Conservation (phyloP, 2,329 filamentous ascomycete species). For the Ceratocystis lukuohia region DNA sequence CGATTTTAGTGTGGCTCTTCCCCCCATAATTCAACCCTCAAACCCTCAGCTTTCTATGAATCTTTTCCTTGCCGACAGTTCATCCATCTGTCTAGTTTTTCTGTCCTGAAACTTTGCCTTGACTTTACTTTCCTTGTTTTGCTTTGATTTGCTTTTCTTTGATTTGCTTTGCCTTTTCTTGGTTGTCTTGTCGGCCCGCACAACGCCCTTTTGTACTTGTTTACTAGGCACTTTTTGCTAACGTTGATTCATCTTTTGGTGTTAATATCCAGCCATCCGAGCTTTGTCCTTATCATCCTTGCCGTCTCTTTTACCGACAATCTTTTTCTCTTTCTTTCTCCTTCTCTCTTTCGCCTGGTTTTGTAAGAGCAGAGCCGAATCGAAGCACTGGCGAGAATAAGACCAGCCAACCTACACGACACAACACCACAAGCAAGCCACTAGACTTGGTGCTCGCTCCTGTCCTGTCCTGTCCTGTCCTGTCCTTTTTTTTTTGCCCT, state of each 20-base stretch:
- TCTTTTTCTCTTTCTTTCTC: slow-evolving; percentile 4
- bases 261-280: slow-evolving; percentile 6
- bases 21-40: slow-evolving; percentile 6
- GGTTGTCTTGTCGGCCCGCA: background rate
- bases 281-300: slow-evolving; percentile 13
- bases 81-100: background rate
- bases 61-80: background rate
- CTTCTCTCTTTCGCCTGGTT: background rate
- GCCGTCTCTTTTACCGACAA: slow-evolving; percentile 7
- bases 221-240: slow-evolving; percentile 1
- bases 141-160: background rate
- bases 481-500: background rate
- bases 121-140: too few species aligned
- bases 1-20: background rate
- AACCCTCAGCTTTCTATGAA: background rate
- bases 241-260: slow-evolving; percentile 5
- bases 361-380: background rate
- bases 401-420: background rate
- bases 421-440: background rate
- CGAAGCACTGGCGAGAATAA: slow-evolving; percentile 1
- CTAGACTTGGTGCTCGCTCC: background rate
- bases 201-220: background rate
- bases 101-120: background rate
- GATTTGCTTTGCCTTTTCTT: background rate
- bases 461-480: background rate